These are phyloP conservation scores for Mycena rebaudengoi DNA, from an alignment of 768 basidiomycete genomes.

Conservation along the genomic window DNA sequence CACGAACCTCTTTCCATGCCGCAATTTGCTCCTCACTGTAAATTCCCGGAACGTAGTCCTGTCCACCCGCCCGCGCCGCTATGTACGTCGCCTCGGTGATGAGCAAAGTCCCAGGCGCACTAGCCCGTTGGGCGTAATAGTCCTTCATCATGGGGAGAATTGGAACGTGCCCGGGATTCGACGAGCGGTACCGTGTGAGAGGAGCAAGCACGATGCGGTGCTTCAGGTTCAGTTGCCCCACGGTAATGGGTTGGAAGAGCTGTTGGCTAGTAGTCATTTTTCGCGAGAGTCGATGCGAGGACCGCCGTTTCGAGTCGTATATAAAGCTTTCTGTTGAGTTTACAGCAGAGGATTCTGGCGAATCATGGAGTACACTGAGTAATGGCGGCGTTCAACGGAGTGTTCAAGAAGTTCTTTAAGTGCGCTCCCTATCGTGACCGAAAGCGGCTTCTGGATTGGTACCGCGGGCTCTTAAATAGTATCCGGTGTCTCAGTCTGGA, in stretches of 20 bases:
- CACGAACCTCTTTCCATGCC: slow-evolving; percentile 50
- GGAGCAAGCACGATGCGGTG: slow-evolving; percentile 49
- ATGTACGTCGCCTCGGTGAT: slow-evolving; percentile 55
- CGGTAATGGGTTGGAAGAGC: slow-evolving; percentile 16
- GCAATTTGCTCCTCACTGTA: slow-evolving; percentile 42
- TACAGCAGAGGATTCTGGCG: too few species aligned
- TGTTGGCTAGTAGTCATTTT: too few species aligned
- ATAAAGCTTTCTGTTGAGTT: too few species aligned
- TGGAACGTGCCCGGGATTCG: slow-evolving; percentile 32
- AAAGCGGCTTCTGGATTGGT: too few species aligned
- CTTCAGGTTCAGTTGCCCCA: neutral
- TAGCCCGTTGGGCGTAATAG: slow-evolving; percentile 44
- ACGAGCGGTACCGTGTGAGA: slow-evolving; percentile 40
- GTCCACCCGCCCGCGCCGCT: slow-evolving; percentile 35
- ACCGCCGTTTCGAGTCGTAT: too few species aligned
- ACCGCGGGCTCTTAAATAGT: too few species aligned
- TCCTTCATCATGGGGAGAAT: slow-evolving; percentile 34
- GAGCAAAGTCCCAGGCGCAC: slow-evolving; percentile 44
- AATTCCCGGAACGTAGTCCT: slow-evolving; percentile 43
- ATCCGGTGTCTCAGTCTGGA: too few species aligned
- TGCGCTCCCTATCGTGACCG: too few species aligned
- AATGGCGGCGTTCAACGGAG: too few species aligned
- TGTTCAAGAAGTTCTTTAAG: too few species aligned
- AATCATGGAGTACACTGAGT: too few species aligned
- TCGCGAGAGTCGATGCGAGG: too few species aligned